Evolutionary conservation across 192 early-diverging fungal species (phyloP).

Genomic region (Coemansia sp.): DNA sequence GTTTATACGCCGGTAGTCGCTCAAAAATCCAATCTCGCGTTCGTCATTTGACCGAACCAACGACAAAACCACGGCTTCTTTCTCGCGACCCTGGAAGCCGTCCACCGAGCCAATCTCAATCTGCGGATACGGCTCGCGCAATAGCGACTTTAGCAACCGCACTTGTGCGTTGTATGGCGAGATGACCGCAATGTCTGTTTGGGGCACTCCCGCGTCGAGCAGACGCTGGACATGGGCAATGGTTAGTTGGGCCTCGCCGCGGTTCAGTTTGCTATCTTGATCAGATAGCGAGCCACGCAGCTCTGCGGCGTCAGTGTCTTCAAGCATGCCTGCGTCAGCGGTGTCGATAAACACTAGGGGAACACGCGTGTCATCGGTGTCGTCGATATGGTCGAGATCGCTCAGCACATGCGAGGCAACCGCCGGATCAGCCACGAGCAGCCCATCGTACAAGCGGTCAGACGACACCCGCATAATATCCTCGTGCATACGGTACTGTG

Average conservation of each 20-base stretch:
- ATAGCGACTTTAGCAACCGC: slow-evolving; percentile 46
- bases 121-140: slow-evolving; percentile 58
- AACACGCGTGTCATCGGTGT: slow-evolving; percentile 60
- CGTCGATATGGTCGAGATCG: slow-evolving; percentile 60
- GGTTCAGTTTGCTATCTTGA: slow-evolving; percentile 70
- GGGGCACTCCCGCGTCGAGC: slow-evolving; percentile 60
- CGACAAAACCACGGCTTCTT: slow-evolving; percentile 79
- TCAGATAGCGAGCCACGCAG: slow-evolving; percentile 16
- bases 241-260: slow-evolving; percentile 70
- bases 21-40: slow-evolving; percentile 81
- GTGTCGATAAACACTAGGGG: slow-evolving; percentile 77
- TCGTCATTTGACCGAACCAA: slow-evolving; percentile 79
- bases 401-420: slow-evolving; percentile 65
- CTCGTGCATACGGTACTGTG: slow-evolving; percentile 90
- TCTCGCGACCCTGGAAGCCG: slow-evolving; percentile 91
- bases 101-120: slow-evolving; percentile 86
- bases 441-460: slow-evolving; percentile 65
- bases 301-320: slow-evolving; percentile 22
- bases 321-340: slow-evolving; percentile 46
- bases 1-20: slow-evolving; percentile 79
- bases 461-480: slow-evolving; percentile 77
- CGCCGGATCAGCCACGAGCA: slow-evolving; percentile 63
- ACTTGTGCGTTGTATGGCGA: slow-evolving; percentile 87
- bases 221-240: slow-evolving; percentile 63
- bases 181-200: slow-evolving; percentile 77